Evolutionary conservation across 441 rosid genomes (phyloP), one percentile per base, ranked within the genome.

Genomic region (Erodium moschatum): DNA sequence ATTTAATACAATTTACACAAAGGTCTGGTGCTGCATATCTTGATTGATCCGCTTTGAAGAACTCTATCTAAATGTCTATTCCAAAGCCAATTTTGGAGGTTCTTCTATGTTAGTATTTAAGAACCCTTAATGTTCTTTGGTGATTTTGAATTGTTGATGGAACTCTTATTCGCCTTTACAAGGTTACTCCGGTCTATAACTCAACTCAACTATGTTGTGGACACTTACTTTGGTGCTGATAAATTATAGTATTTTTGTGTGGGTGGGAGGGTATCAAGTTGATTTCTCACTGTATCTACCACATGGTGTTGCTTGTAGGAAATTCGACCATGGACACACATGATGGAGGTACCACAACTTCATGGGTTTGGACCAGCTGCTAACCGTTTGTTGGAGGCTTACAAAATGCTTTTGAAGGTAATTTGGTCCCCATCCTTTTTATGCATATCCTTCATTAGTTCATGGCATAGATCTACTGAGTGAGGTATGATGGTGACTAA

Each of bases 271-370:
- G 29, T 58, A 20, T 58, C 27, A 20, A 58, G 63, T 58, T 67
- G 29, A 38, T 67, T 38, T 64, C 65, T 50, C 50, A 27, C 16
- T 67, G 46, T 67, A 69, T 64, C 70, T 29, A 67, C 52, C 52
- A 42, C 68, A 10, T 64, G 44, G 13, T 67, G 1, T 15, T n/a
- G 66, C 44, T 72, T 75, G 48, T 68, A 89, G 97, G 97, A 94
- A 85, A 89, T 94, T 72, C 95, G 97, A 20, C 99, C 96, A 16
- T 91, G 99, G 99, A 90, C 97, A 4, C 97, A 94, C 76, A 94
- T 91, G 97, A 94, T 94, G 96, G 99, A 94, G 82, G 97, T 91
- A 69, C 99, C 97, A 54, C 99, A 94, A 70, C 99, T 91, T 80
- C 97, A 94, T 85, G 99, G 97, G 21, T 90, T 91, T 80, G 99